phyloP scores from a whole-genome alignment of 2,329 filamentous ascomycete species.

The Clathrospora elynae region DNA sequence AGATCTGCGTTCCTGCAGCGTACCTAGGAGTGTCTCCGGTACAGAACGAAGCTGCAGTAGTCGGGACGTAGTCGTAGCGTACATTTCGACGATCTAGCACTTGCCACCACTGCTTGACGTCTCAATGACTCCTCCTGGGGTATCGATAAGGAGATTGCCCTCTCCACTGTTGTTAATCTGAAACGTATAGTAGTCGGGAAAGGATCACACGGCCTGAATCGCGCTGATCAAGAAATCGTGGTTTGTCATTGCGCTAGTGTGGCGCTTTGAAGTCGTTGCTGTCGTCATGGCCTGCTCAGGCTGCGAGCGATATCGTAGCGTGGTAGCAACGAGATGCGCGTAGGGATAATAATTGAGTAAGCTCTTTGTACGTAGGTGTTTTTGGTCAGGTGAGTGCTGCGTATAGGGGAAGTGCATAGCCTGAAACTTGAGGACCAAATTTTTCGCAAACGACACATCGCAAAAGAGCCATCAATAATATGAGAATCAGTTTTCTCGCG shows the following conservation, averaged over 20 bases:
- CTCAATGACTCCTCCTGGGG: background rate
- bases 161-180: slow-evolving; percentile 9
- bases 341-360: no score
- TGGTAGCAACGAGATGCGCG: no score
- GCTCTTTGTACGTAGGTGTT: no score
- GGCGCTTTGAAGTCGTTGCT: no score
- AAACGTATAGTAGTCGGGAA: slow-evolving; percentile 1
- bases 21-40: slow-evolving; percentile 1
- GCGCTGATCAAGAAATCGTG: slow-evolving; percentile 2
- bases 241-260: no score
- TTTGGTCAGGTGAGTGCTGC: no score
- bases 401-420: no score
- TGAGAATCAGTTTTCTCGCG: no score
- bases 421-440: no score
- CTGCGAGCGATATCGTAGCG: background rate
- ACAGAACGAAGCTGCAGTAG: slow-evolving; percentile 1
- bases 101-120: background rate
- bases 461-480: no score
- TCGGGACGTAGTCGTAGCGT: slow-evolving; percentile 2
- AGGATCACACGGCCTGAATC: slow-evolving; percentile 5
- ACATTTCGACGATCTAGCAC: background rate
- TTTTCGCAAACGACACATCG: no score
- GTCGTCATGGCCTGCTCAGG: slow-evolving; percentile 1
- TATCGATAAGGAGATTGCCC: slow-evolving; percentile 4
- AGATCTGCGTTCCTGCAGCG: slow-evolving; percentile 1